Evolutionary conservation across 2,329 filamentous ascomycete species (phyloP), one percentile per base, ranked within the genome.

Genomic region (Talaromyces amestolkiae): DNA sequence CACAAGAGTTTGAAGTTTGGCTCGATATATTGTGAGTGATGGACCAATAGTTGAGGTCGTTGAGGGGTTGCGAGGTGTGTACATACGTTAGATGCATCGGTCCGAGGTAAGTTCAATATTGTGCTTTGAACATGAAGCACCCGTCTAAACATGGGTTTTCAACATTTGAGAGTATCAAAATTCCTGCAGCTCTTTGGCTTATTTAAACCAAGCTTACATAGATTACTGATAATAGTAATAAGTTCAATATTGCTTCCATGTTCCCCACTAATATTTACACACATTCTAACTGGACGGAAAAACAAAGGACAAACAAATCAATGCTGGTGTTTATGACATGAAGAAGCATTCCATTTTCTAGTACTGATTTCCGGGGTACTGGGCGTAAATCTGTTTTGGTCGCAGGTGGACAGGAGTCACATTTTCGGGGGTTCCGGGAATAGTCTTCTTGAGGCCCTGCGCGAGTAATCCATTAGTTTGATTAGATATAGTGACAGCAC

Each of bases 401-500:
- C 90, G 86, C 71, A 92, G 84, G 77, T 94, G 90, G 70, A 95
- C 88, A 60, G 91, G 91, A 35, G 84, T 87, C 72, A 88, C 85
- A 74, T 87, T 85, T 75, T 85, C 83, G 67, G 90, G 90, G 70
- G 90, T 83, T 70, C 91, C 89, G 68, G 91, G 91, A 70, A 95
- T 89, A 69, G 84, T 85, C 83, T 95, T 95, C 78, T 93, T 89
- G 69, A 95, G 83, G 81, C 91, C 90, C 91, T 94, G 72, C 54
- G 68, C 19, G 9, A 43, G 41, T 19, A 43, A 9, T 43, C 41
- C 17, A 43, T 43, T 43, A 43, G 41, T 43, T n/a, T 43, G 41
- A 43, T 6, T n/a, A 19, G 6, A 43, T 3, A 13, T 19, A 43
- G 35, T 13, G 9, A 37, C 5, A 37, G 35, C 3, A 37, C 9